Conservation (phyloP, 306 rosid species). For the Cajanus cajan region DNA sequence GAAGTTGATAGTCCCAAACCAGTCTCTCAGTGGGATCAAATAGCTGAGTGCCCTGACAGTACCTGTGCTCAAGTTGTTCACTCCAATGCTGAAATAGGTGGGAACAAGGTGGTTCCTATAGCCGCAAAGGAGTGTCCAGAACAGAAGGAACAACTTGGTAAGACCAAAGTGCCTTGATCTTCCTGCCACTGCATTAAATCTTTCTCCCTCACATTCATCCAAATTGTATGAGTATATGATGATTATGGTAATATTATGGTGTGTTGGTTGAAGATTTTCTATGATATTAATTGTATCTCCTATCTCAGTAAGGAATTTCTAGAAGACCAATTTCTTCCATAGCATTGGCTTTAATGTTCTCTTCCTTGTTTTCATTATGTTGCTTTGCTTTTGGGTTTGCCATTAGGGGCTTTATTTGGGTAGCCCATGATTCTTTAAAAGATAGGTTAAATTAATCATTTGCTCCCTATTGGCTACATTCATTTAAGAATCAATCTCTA, state of each 20-base stretch:
- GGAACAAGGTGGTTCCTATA: conserved; percentile 41
- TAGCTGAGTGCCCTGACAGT: conserved; percentile 65
- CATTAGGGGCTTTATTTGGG: background rate
- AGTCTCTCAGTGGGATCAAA: conserved; percentile 54
- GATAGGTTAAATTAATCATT: background rate
- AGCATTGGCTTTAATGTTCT: background rate
- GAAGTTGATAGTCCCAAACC: conserved; percentile 82
- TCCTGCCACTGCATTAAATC: conserved; percentile 8
- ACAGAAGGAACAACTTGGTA: conserved; percentile 60
- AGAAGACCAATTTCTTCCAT: background rate
- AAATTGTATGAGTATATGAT: background rate
- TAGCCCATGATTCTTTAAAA: background rate
- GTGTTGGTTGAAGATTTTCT: conserved; percentile 21
- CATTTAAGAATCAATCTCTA: background rate
- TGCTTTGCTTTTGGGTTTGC: conserved; percentile 18
- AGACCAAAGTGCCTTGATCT: conserved; percentile 22
- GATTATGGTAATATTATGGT: conserved; percentile 3
- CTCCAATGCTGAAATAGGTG: conserved; percentile 58
- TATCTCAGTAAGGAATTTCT: background rate
- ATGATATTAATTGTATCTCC: background rate
- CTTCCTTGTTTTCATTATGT: background rate
- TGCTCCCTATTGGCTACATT: background rate
- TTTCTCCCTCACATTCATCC: background rate
- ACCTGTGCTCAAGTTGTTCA: conserved; percentile 84
- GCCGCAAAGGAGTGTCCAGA: conserved; percentile 43